Evolutionary conservation across 352 stramenopile genomes (phyloP).

Genomic region (Phytophthora colocasiae): DNA sequence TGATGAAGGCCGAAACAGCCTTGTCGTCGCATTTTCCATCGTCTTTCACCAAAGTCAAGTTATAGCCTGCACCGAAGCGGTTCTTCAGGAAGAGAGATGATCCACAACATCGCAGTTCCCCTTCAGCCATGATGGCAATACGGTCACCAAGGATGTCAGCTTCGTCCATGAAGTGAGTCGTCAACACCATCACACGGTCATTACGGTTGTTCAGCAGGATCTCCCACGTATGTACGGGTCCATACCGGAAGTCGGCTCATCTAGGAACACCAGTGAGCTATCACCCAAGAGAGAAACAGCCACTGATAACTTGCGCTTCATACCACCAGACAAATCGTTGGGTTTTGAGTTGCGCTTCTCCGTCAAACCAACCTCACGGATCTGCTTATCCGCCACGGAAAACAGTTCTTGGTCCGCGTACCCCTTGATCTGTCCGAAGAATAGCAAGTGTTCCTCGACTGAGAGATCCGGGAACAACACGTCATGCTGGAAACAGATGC

Average conservation of each 20-base stretch:
- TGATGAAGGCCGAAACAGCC: conserved; percentile 37
- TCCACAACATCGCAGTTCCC: conserved; percentile 64
- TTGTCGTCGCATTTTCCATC: conserved; percentile 32
- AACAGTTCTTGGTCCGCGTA: conserved; percentile 40
- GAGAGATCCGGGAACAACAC: conserved; percentile 75
- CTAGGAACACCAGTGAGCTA: conserved; percentile 83
- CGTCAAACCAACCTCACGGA: conserved; percentile 62
- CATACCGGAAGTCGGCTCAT: conserved; percentile 94
- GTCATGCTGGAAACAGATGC: conserved; percentile 85
- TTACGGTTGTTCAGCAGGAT: conserved; percentile 34
- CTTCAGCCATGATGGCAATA: conserved; percentile 84
- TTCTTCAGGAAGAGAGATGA: conserved; percentile 82
- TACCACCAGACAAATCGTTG: conserved; percentile 80
- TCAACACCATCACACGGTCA: conserved; percentile 56
- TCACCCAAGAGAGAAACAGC: conserved; percentile 86
- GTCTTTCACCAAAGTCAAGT: conserved; percentile 64
- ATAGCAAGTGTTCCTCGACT: conserved; percentile 64
- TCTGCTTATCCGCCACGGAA: conserved; percentile 37
- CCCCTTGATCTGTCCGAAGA: conserved; percentile 70
- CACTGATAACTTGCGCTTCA: conserved; percentile 91
- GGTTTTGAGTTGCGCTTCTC: conserved; percentile 55
- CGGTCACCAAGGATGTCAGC: conserved; percentile 82
- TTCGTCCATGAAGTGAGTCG: conserved; percentile 95
- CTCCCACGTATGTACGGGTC: conserved; percentile 95
- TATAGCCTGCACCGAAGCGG: conserved; percentile 67